Conservation (phyloP, 2,329 filamentous ascomycete species). For the Monilinia fructicola region DNA sequence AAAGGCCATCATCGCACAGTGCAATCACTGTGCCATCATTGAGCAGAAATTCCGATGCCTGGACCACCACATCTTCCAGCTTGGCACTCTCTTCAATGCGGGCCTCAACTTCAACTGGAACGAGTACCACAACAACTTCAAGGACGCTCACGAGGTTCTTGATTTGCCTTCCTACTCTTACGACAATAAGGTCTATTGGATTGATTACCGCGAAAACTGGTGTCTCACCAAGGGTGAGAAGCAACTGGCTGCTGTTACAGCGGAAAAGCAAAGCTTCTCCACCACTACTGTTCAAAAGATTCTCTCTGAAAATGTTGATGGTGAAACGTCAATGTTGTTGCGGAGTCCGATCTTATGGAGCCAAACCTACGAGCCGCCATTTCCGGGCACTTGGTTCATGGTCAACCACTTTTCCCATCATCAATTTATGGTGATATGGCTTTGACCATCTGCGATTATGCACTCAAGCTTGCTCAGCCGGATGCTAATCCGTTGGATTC, state of each 20-base stretch:
- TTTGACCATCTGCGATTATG: slow-evolving; percentile 56
- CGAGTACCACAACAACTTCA: slow-evolving; percentile 64
- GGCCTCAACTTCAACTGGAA: slow-evolving; percentile 67
- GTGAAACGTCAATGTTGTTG: slow-evolving; percentile 51
- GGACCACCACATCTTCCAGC: slow-evolving; percentile 60
- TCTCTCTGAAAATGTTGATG: slow-evolving; percentile 50
- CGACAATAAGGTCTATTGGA: slow-evolving; percentile 67
- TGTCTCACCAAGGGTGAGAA: slow-evolving; percentile 61
- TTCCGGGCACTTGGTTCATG: slow-evolving; percentile 58
- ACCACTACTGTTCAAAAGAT: slow-evolving; percentile 43
- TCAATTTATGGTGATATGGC: slow-evolving; percentile 60
- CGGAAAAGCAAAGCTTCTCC: slow-evolving; percentile 50
- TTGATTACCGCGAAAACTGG: slow-evolving; percentile 65
- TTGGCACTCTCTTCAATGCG: slow-evolving; percentile 58
- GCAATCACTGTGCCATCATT: slow-evolving; percentile 60
- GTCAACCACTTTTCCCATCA: slow-evolving; percentile 50
- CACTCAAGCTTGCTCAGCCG: slow-evolving; percentile 45
- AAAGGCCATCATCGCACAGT: slow-evolving; percentile 50
- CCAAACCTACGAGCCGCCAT: slow-evolving; percentile 42
- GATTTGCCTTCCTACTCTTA: slow-evolving; percentile 65
- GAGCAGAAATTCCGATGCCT: slow-evolving; percentile 60
- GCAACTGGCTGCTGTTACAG: slow-evolving; percentile 56
- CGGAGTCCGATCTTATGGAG: slow-evolving; percentile 55
- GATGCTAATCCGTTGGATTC: slow-evolving; percentile 43
- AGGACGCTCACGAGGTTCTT: slow-evolving; percentile 57